Conservation (phyloP, 805 yeast species). For the Saccharomycopsis fermentans region DNA sequence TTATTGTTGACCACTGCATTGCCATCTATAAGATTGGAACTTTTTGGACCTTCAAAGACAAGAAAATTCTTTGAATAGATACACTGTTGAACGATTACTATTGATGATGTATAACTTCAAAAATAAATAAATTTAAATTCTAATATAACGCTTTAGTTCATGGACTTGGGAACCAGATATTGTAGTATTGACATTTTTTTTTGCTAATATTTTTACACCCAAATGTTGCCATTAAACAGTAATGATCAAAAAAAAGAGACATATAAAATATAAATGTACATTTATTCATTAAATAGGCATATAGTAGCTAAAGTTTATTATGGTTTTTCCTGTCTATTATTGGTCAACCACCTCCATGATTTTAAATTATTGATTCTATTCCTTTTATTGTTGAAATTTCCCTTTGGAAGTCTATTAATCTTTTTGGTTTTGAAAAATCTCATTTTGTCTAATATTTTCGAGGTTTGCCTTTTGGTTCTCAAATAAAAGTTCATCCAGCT, state of each 20-base stretch:
- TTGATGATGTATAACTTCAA: neutral
- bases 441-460: neutral
- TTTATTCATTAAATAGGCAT: neutral
- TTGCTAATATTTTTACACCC: too few relatives aligned
- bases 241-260: too few relatives aligned
- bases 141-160: neutral
- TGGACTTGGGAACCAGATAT: neutral
- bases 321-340: neutral
- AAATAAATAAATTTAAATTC: neutral
- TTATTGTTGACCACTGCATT: slow-evolving; percentile 74
- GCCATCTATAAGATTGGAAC: slow-evolving; percentile 84
- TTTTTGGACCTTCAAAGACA: slow-evolving; percentile 74
- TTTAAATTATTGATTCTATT: neutral
- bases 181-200: neutral
- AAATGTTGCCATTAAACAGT: too few relatives aligned
- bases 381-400: neutral
- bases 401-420: neutral
- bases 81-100: neutral
- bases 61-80: slow-evolving; percentile 86
- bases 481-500: neutral
- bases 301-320: neutral
- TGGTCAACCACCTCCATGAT: neutral
- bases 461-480: neutral
- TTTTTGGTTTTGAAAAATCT: neutral
- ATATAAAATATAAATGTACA: neutral